Percentiles rank a stretch among this genome's conserved stretches.
Evolutionary conservation across 2,329 filamentous ascomycete genomes (phyloP).

Genomic region (Aschersonia sp.): DNA sequence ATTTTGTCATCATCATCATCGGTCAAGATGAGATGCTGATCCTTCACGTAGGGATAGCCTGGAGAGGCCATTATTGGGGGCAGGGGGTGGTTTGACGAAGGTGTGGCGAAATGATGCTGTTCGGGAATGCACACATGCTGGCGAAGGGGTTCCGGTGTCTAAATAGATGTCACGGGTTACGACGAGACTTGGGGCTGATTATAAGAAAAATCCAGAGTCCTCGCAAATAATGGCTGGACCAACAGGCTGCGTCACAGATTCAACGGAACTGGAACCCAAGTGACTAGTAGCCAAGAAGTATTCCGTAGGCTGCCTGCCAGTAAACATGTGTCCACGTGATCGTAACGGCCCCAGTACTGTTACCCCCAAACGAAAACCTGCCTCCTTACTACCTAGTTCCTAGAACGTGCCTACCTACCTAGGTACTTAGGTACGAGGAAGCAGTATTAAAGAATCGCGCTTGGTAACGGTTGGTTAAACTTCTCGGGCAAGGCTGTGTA

Average conservation of each 20-base stretch:
- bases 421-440: too few species aligned
- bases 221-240: not conserved
- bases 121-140: not conserved
- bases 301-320: not conserved
- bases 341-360: not conserved
- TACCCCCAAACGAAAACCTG: not conserved
- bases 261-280: not conserved
- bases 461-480: too few species aligned
- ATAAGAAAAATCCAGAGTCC: not conserved
- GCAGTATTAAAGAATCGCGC: too few species aligned
- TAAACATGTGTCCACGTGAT: not conserved
- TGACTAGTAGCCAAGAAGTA: not conserved
- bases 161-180: not conserved
- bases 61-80: not conserved
- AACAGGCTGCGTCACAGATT: not conserved
- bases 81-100: not conserved
- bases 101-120: not conserved
- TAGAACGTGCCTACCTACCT: too few species aligned
- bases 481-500: too few species aligned
- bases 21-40: not conserved
- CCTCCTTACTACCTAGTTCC: not conserved
- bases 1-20: not conserved
- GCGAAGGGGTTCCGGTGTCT: not conserved
- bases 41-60: not conserved
- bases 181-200: not conserved